Evolutionary conservation across 164 flowering plant species (phyloP).

Genomic region (Stephania cephalantha): DNA sequence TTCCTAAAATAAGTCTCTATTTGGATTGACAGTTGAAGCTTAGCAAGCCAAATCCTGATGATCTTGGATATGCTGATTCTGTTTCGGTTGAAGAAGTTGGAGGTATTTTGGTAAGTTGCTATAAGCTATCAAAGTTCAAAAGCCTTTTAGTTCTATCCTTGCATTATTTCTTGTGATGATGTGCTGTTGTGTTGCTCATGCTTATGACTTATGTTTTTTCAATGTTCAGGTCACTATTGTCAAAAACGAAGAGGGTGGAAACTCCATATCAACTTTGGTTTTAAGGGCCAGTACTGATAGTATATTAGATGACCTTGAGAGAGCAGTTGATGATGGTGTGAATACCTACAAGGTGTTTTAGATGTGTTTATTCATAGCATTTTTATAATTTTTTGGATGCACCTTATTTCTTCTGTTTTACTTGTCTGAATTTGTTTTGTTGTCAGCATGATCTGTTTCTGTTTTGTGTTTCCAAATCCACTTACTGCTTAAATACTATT

Average conservation of each 20-base stretch:
- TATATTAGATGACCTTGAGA: slow-evolving; percentile 96
- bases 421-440: neutral
- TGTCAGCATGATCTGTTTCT: neutral
- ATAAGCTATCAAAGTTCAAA: neutral
- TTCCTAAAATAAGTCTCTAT: slow-evolving; percentile 5
- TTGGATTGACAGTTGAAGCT: slow-evolving; percentile 69
- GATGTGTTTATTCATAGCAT: neutral
- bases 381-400: neutral
- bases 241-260: slow-evolving; percentile 92
- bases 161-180: neutral
- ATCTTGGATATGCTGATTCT: slow-evolving; percentile 83
- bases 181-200: neutral
- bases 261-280: slow-evolving; percentile 76
- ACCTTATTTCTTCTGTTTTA: neutral
- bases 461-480: neutral
- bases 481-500: neutral
- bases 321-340: slow-evolving; percentile 98
- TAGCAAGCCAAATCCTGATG: slow-evolving; percentile 75
- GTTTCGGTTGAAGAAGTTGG: slow-evolving; percentile 95
- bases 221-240: slow-evolving; percentile 69
- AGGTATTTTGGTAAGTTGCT: slow-evolving; percentile 59
- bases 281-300: slow-evolving; percentile 96
- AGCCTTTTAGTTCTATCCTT: neutral
- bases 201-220: neutral
- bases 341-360: slow-evolving; percentile 78